Evolutionary conservation across 441 rosid genomes (phyloP).

Genomic region (Populus tomentosa): DNA sequence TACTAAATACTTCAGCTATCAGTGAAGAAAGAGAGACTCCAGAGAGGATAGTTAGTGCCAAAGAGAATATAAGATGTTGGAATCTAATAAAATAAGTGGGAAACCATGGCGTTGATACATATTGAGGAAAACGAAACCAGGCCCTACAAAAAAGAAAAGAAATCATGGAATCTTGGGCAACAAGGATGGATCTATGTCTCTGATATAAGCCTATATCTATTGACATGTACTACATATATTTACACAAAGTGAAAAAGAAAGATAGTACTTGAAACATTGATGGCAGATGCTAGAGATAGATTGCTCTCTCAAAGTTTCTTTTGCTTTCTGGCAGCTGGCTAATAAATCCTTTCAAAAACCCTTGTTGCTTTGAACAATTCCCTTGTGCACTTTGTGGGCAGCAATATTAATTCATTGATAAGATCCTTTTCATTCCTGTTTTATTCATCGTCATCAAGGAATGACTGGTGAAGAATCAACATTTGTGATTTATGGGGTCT

Average conservation of each 20-base stretch:
- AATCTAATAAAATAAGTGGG: slow-evolving; percentile 7
- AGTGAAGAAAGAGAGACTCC: too few species aligned
- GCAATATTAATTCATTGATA: background rate
- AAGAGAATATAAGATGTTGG: background rate
- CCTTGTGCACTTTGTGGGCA: background rate
- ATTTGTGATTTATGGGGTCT: background rate
- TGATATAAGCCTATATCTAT: background rate
- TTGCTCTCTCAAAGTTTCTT: background rate
- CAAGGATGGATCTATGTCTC: slow-evolving; percentile 7
- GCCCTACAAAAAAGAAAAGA: slow-evolving; percentile 21
- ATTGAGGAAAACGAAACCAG: slow-evolving; percentile 8
- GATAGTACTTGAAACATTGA: background rate
- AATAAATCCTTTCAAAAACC: background rate
- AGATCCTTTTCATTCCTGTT: background rate
- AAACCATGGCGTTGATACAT: slow-evolving; percentile 6
- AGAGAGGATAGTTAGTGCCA: background rate
- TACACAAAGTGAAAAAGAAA: slow-evolving; percentile 7
- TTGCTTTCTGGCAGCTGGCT: background rate
- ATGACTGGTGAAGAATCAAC: background rate
- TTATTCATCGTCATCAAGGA: background rate
- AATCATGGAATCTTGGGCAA: slow-evolving; percentile 16
- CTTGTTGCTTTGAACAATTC: background rate
- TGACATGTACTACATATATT: slow-evolving; percentile 4
- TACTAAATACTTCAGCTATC: too few species aligned
- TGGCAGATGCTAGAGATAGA: background rate